Conservation (phyloP, 169 alveolate genomes). For the Plasmodium sp. region DNA sequence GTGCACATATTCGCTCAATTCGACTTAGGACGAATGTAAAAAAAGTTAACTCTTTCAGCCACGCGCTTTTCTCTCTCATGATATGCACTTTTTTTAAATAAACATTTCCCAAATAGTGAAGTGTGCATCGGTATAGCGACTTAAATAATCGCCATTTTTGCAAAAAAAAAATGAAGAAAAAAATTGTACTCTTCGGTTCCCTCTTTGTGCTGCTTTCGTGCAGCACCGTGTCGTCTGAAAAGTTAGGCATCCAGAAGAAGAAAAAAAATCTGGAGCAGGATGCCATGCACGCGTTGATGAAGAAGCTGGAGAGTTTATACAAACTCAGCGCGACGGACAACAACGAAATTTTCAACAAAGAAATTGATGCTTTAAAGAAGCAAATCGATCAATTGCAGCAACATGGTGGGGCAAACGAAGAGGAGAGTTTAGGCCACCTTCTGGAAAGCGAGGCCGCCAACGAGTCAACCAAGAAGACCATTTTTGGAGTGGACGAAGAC, state of each 20-base stretch:
- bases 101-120: background rate
- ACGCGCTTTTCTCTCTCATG: background rate
- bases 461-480: background rate
- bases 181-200: background rate
- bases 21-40: background rate
- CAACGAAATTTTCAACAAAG: background rate
- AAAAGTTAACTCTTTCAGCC: background rate
- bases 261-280: background rate
- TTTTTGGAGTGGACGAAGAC: constrained; percentile 4
- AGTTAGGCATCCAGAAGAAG: background rate
- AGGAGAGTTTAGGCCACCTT: background rate
- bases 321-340: background rate
- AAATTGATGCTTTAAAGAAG: background rate
- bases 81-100: background rate
- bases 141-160: background rate
- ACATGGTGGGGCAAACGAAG: background rate
- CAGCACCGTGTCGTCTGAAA: background rate
- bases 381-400: background rate
- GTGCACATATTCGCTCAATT: background rate
- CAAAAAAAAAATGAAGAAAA: background rate
- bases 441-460: background rate
- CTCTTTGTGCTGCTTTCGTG: background rate
- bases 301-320: background rate
- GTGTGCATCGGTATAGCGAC: background rate
- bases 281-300: background rate